phyloP scores from a whole-genome alignment of 202 grass and related monocot genomes.

The Elaeis oleifera region DNA sequence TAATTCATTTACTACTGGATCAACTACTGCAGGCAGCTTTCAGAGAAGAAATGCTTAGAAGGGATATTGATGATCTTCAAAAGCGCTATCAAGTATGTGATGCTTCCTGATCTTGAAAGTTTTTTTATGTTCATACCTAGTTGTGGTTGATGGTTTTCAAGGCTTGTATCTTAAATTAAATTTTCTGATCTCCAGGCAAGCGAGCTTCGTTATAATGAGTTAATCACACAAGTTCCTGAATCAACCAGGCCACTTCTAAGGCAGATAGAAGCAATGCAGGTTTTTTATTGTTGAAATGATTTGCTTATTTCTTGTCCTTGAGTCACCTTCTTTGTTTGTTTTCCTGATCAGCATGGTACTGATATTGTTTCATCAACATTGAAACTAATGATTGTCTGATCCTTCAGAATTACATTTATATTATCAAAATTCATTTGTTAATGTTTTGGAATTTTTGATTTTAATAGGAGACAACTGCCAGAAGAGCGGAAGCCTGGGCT shows the following conservation, averaged over 20 bases:
- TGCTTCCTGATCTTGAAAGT: neutral
- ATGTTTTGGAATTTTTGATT: constrained; percentile 23
- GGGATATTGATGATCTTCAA: constrained; percentile 95
- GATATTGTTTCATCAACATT: too few species aligned
- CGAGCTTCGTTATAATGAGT: constrained; percentile 94
- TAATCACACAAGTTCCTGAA: constrained; percentile 95
- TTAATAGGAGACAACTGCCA: constrained; percentile 80
- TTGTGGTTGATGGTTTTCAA: neutral
- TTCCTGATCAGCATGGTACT: too few species aligned
- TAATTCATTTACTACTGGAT: neutral
- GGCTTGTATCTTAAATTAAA: neutral
- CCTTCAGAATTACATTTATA: too few species aligned
- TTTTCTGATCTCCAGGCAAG: constrained; percentile 49
- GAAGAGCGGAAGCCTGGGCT: constrained; percentile 89
- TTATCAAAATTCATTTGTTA: constrained; percentile 3
- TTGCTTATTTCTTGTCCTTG: constrained; percentile 2
- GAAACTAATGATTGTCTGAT: too few species aligned
- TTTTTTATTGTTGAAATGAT: constrained; percentile 23
- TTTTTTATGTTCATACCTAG: too few species aligned
- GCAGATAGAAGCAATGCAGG: constrained; percentile 99
- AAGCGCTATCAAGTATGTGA: constrained; percentile 82
- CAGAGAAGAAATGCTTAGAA: constrained; percentile 88
- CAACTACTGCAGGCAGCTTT: constrained; percentile 56
- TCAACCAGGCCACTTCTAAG: constrained; percentile 92
- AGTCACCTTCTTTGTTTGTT: too few species aligned